Evolutionary conservation across 2,329 filamentous ascomycete genomes (phyloP), one percentile per base, ranked within the genome.

Genomic region (Colletotrichum limetticola): DNA sequence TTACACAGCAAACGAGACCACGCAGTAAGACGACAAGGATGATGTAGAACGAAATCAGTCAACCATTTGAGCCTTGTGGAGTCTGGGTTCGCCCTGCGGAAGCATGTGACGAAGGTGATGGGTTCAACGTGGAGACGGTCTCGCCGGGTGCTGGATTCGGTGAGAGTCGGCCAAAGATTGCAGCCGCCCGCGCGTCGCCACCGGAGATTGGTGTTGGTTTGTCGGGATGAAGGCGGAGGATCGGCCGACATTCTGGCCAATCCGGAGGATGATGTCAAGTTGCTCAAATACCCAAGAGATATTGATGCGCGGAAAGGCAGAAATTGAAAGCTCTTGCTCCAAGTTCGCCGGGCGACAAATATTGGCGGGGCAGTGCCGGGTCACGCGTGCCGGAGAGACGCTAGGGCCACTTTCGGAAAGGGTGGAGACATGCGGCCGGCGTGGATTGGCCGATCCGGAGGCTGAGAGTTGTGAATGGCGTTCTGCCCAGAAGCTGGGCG

Each of bases 381-480:
- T 71, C 71, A 73, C 60, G 66, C 55, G 71, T 66, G 66, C 67
- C 61, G 67, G 56, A 12, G 49, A 58, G 61, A 61, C 71, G 66
- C 71, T 71, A 62, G 37, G 42, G 28, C 66, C 70, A 70, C 32
- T 22, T 60, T 49, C 71, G 67, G 61, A 30, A 52, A 37, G 26
- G 26, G 61, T 71, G 66, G 67, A 46, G 16, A 37, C 60, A 52
- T 30, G 55, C 24, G 30, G 11, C 19, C 66, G 71, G 61, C 61
- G 56, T 14, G 30, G 60, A 71, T 71, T 73, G 60, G 71, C 71
- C 55, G 67, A 71, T 46, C 56, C 71, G 66, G 66, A 66, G 71
- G 46, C 49, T 71, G 56, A 28, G 46, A 30, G 35, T 53, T 8
- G n/a, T 35, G 32, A 59, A 53, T 66, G 37, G 55, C 57, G 57